A percentile compares a stretch with the other conserved stretches of the same genome.
Conservation (phyloP, 768 basidiomycete genomes). For the Russula olivacea region DNA sequence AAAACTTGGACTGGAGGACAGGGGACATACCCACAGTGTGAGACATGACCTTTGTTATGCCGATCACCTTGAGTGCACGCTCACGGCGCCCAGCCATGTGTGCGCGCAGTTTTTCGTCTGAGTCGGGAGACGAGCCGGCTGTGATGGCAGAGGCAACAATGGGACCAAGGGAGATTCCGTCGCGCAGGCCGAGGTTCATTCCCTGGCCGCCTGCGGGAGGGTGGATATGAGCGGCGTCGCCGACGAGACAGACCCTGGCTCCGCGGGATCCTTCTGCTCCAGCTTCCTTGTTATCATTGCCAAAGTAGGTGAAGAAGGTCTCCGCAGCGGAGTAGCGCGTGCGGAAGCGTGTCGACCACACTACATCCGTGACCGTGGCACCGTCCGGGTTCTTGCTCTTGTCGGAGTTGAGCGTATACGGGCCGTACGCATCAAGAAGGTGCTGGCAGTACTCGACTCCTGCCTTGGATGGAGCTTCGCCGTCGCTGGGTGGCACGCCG, state of each 20-base stretch:
- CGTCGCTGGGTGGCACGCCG: slow-evolving; percentile 34
- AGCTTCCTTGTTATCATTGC: slow-evolving; percentile 2
- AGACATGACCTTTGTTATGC: slow-evolving; percentile 36
- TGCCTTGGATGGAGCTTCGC: slow-evolving; percentile 36
- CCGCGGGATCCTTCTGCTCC: slow-evolving; percentile 5
- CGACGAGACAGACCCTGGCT: slow-evolving; percentile 31
- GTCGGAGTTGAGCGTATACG: slow-evolving; percentile 32
- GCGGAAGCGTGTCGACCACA: slow-evolving; percentile 45
- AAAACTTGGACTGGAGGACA: slow-evolving; percentile 28
- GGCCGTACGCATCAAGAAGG: slow-evolving; percentile 40
- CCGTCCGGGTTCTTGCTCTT: slow-evolving; percentile 33
- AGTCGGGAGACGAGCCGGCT: slow-evolving; percentile 21
- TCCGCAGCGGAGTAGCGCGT: slow-evolving; percentile 43
- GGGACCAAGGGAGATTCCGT: slow-evolving; percentile 43
- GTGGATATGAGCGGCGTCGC: slow-evolving; percentile 50
- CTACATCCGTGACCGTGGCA: slow-evolving; percentile 33
- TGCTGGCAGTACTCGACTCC: slow-evolving; percentile 40
- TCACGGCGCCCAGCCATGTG: slow-evolving; percentile 36
- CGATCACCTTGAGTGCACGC: slow-evolving; percentile 40
- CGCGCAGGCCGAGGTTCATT: slow-evolving; percentile 53
- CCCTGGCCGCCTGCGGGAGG: slow-evolving; percentile 52
- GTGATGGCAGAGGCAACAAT: slow-evolving; percentile 35
- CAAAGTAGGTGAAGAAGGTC: slow-evolving; percentile 33
- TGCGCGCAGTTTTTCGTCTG: slow-evolving; percentile 33
- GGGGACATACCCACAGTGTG: slow-evolving; percentile 28